Percentiles rank a stretch among this genome's conserved stretches.
These are phyloP conservation scores for Nymphaea thermarum DNA, from an alignment of 164 flowering plant species.

Conservation along the genomic window DNA sequence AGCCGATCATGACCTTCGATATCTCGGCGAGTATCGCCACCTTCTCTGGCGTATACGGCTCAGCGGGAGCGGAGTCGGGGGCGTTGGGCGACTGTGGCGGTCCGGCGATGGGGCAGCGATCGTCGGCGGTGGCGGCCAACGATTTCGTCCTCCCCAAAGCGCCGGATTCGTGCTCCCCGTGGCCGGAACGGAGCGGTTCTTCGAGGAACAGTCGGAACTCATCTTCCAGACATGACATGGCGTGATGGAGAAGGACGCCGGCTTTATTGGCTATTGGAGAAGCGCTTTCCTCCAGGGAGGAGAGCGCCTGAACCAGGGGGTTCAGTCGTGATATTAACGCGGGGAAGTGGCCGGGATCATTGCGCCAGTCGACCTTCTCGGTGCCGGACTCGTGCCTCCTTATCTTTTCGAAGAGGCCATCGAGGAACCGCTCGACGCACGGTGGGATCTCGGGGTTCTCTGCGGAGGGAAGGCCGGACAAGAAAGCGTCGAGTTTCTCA, in stretches of 20 bases:
- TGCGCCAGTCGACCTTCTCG: slow-evolving; percentile 15
- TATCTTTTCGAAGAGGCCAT: slow-evolving; percentile 20
- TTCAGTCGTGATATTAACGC: slow-evolving; percentile 18
- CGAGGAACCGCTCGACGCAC: slow-evolving; percentile 15
- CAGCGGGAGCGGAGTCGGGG: slow-evolving; percentile 14
- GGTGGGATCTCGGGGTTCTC: slow-evolving; percentile 18
- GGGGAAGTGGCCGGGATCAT: slow-evolving; percentile 9
- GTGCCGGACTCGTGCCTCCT: slow-evolving; percentile 16
- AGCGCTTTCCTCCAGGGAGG: slow-evolving; percentile 1
- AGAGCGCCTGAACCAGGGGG: slow-evolving; percentile 14
- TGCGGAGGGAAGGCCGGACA: slow-evolving; percentile 7
- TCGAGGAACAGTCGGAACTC: slow-evolving; percentile 51
- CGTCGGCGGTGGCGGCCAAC: not conserved
- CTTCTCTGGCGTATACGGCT: slow-evolving; percentile 28
- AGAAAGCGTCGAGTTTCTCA: not conserved
- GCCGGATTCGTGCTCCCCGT: not conserved
- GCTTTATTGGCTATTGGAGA: slow-evolving; percentile 17
- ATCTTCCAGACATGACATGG: slow-evolving; percentile 53
- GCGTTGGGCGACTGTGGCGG: slow-evolving; percentile 4
- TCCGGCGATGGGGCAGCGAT: slow-evolving; percentile 4
- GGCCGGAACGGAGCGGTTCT: slow-evolving; percentile 6
- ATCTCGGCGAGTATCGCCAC: slow-evolving; percentile 26
- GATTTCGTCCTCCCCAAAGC: not conserved
- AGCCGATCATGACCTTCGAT: slow-evolving; percentile 40
- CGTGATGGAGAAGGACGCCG: slow-evolving; percentile 32